phyloP scores from a whole-genome alignment of 2,329 filamentous ascomycete genomes.

The Trichocomaceae sp. region DNA sequence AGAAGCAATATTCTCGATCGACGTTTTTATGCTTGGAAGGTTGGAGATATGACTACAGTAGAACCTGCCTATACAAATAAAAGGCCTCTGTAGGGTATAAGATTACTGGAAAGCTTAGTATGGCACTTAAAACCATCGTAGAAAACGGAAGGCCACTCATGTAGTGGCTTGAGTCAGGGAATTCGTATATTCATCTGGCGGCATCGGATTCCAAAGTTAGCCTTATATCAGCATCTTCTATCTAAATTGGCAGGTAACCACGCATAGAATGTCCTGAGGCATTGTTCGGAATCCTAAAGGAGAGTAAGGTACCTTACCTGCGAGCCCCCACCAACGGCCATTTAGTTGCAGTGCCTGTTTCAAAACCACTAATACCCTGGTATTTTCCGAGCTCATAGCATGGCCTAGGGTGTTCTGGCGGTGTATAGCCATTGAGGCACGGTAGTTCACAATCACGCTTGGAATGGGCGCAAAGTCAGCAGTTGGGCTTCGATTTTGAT shows the following conservation, averaged over 20 bases:
- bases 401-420: neutral
- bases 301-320: constrained; percentile 1
- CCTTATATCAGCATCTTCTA: neutral
- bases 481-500: neutral
- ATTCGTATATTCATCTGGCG: neutral
- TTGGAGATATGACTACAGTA: neutral
- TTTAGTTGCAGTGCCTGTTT: neutral
- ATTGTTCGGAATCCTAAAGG: neutral
- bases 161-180: neutral
- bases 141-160: neutral
- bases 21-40: neutral
- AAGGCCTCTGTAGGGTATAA: too few species aligned
- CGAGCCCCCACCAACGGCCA: neutral
- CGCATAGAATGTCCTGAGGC: neutral
- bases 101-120: too few species aligned
- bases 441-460: constrained; percentile 3
- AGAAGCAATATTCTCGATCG: neutral
- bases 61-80: too few species aligned
- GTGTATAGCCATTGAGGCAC: neutral
- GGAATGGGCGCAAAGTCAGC: constrained; percentile 2
- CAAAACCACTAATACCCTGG: neutral
- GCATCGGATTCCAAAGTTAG: neutral
- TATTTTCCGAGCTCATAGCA: neutral
- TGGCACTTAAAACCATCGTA: too few species aligned
- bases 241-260: neutral